Base-by-base conservation (phyloP, 2,329 filamentous ascomycete species). In the Drechmeria coniospora region DNA sequence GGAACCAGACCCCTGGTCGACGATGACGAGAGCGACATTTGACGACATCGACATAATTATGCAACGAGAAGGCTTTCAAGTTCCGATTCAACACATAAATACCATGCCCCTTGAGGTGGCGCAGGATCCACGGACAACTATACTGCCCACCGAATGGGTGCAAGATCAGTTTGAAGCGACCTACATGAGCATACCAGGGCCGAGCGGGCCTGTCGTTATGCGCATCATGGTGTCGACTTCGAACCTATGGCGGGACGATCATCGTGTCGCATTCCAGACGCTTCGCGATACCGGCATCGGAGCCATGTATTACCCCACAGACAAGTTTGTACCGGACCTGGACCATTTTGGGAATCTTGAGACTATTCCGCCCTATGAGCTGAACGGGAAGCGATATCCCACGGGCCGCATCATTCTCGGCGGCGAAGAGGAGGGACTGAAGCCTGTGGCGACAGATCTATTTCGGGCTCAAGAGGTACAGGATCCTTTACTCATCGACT, bases 81-180 rank as follows among this genome's bases (percentile, higher is more conserved):
- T 32, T 3, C 38, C 43, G 0, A 29, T 53, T 1, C 27, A 39
- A 6, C 28, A 37, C 4, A 30, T 54, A 32, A 36, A 44, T 13
- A 30, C 34, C 2, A 31, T 32, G 14, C 50, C 54, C 31, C 34
- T 47, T 24, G n/a, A n/a, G n/a, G n/a, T n/a, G n/a, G n/a, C n/a
- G n/a, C n/a, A n/a, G n/a, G n/a, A n/a, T n/a, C n/a, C n/a, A n/a
- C n/a, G n/a, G n/a, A n/a, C n/a, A n/a, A n/a, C n/a, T n/a, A n/a
- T n/a, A n/a, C n/a, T n/a, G n/a, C n/a, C n/a, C n/a, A n/a, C n/a
- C n/a, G n/a, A n/a, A n/a, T 59, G 53, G 54, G 42, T 45, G 2
- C 54, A 57, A 30, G 53, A 59, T 28, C 44, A 51, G 19, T 30
- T 57, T 15, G 52, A 57, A 35, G 45, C 53, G 0, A 52, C 35